Conservation (phyloP, 2,329 filamentous ascomycete species). For the Cryphonectria japonica region DNA sequence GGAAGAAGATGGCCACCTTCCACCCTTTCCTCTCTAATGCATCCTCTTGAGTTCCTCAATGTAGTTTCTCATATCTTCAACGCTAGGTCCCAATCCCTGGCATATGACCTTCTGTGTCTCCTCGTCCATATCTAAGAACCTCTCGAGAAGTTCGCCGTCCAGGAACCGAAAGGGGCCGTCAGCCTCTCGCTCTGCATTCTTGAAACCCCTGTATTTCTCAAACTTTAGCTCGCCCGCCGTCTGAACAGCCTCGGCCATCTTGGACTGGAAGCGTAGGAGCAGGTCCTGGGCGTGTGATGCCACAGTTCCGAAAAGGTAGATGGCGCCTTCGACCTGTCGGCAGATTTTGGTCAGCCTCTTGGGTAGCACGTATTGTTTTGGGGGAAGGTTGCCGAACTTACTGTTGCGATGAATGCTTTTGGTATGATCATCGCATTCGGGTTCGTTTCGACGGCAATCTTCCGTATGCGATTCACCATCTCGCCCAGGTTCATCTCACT, state of each 20-base stretch:
- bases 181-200: constrained; percentile 69
- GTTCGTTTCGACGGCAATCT: constrained; percentile 68
- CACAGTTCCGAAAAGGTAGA: constrained; percentile 88
- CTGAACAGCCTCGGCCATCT: constrained; percentile 67
- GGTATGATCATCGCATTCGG: constrained; percentile 73
- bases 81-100: constrained; percentile 60
- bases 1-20: neutral
- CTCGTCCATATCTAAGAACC: constrained; percentile 74
- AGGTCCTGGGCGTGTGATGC: constrained; percentile 73
- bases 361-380: neutral
- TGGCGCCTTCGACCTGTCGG: constrained; percentile 78
- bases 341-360: constrained; percentile 30
- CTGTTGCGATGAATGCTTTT: constrained; percentile 85
- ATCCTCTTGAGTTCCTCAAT: constrained; percentile 66
- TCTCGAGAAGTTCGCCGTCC: constrained; percentile 88
- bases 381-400: constrained; percentile 47
- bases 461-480: constrained; percentile 86
- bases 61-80: constrained; percentile 65
- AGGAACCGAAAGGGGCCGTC: constrained; percentile 85
- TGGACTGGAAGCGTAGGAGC: constrained; percentile 78
- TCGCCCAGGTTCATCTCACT: constrained; percentile 88
- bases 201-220: constrained; percentile 79
- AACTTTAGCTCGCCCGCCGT: constrained; percentile 78
- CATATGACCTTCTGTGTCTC: constrained; percentile 57
- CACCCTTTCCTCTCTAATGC: constrained; percentile 47